phyloP scores from a whole-genome alignment of 441 rosid genomes.

The Rhodomyrtus psidioides region DNA sequence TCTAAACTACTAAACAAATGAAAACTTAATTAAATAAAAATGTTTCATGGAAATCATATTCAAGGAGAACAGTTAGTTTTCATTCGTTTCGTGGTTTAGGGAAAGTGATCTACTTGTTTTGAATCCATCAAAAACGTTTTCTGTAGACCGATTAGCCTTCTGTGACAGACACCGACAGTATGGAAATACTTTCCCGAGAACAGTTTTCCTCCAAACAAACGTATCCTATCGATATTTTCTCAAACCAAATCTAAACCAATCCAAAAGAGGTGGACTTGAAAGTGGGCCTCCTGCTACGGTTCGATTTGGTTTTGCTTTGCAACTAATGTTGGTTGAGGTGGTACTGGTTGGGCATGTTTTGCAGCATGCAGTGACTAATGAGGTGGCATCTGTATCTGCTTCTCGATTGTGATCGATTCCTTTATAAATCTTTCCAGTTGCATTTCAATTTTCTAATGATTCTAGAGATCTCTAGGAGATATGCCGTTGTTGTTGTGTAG shows the following conservation, averaged over 20 bases:
- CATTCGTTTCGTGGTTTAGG: neutral
- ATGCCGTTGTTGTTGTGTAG: too few relatives aligned
- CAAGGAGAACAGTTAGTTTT: neutral
- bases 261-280: neutral
- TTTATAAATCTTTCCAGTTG: neutral
- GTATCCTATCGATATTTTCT: neutral
- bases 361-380: neutral
- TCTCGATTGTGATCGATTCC: neutral
- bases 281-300: neutral
- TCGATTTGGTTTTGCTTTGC: neutral
- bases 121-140: fast-evolving
- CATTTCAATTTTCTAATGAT: neutral
- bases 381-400: neutral
- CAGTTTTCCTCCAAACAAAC: neutral
- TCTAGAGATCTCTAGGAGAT: neutral
- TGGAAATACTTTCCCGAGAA: neutral
- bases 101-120: neutral
- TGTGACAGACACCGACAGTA: neutral
- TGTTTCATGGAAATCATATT: neutral
- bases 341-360: neutral
- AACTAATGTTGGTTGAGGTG: neutral
- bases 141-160: neutral
- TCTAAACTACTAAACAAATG: neutral
- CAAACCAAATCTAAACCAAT: neutral
- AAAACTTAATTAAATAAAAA: neutral